Conservation (phyloP, 2,329 filamentous ascomycete genomes). For the Cladosporium sp. region DNA sequence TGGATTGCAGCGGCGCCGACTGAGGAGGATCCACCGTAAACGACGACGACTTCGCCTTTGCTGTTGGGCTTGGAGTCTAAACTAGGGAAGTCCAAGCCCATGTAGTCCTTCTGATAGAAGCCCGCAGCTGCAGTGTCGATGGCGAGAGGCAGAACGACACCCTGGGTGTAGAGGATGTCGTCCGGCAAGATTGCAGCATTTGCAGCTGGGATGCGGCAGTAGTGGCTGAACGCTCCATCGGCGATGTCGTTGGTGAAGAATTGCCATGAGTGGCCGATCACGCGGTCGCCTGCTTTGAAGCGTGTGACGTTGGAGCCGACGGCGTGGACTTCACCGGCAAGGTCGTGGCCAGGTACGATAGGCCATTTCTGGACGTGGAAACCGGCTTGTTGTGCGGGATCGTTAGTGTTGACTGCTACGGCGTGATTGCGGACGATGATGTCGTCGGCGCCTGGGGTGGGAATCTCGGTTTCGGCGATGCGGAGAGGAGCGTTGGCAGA, state of each 20-base stretch:
- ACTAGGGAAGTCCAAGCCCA: conserved; percentile 23
- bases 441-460: conserved; percentile 30
- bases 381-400: conserved; percentile 23
- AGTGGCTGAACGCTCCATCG: conserved; percentile 32
- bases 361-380: conserved; percentile 34
- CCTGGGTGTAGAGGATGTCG: conserved; percentile 39
- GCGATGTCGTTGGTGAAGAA: conserved; percentile 25
- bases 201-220: conserved; percentile 36
- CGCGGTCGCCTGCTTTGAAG: conserved; percentile 31
- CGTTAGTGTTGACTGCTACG: conserved; percentile 35
- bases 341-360: conserved; percentile 33
- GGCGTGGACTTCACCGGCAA: conserved; percentile 33
- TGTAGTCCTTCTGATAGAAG: conserved; percentile 29
- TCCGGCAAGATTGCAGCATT: conserved; percentile 40
- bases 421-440: conserved; percentile 34
- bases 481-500: conserved; percentile 23
- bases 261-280: conserved; percentile 27
- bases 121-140: conserved; percentile 40
- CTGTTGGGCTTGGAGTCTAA: conserved; percentile 23
- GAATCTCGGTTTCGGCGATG: conserved; percentile 30
- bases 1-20: conserved; percentile 35
- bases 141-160: conserved; percentile 40
- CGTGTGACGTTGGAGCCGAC: conserved; percentile 33
- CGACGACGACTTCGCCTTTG: conserved; percentile 37
- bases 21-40: conserved; percentile 36